Percentiles rank a stretch among this genome's conserved stretches.
phyloP scores from a whole-genome alignment of 495 filamentous ascomycete species.

The Pseudevernia furfuracea region DNA sequence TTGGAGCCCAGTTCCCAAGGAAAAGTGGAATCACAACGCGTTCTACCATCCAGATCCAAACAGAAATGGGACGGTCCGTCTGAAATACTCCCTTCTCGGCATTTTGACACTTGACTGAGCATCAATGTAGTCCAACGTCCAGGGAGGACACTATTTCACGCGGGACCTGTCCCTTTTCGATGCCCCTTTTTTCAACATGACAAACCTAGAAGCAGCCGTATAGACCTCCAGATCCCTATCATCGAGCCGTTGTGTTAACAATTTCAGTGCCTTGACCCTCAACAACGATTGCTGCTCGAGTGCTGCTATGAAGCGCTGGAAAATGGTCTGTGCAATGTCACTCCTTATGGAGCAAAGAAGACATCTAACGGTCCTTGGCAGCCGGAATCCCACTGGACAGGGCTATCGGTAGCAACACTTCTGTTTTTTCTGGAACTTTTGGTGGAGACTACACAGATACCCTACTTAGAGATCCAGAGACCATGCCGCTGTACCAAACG shows the following conservation, averaged over 20 bases:
- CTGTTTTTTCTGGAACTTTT: conserved; percentile 16
- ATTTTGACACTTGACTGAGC: no score
- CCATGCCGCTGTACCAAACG: conserved; percentile 18
- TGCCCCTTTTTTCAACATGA: conserved; percentile 46
- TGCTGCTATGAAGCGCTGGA: conserved; percentile 1
- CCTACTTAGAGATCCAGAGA: no score
- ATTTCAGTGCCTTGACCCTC: not conserved
- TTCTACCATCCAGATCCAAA: conserved; percentile 25
- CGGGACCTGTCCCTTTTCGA: conserved; percentile 34
- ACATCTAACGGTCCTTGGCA: no score
- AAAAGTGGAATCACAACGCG: conserved; percentile 24
- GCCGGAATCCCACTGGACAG: conserved; percentile 21
- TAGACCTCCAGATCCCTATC: no score
- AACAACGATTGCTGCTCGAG: not conserved
- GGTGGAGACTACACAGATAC: no score
- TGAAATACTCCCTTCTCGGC: no score
- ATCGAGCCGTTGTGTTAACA: no score
- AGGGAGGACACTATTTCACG: conserved; percentile 32
- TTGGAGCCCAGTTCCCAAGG: conserved; percentile 16
- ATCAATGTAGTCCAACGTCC: not conserved
- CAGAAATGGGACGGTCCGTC: conserved; percentile 10
- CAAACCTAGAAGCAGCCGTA: conserved; percentile 35
- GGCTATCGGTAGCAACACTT: conserved; percentile 18
- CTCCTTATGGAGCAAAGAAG: no score
- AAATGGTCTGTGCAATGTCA: not conserved